These are phyloP conservation scores for Atalantia buxifolia DNA, from an alignment of 345 rosid genomes.

Conservation along the genomic window DNA sequence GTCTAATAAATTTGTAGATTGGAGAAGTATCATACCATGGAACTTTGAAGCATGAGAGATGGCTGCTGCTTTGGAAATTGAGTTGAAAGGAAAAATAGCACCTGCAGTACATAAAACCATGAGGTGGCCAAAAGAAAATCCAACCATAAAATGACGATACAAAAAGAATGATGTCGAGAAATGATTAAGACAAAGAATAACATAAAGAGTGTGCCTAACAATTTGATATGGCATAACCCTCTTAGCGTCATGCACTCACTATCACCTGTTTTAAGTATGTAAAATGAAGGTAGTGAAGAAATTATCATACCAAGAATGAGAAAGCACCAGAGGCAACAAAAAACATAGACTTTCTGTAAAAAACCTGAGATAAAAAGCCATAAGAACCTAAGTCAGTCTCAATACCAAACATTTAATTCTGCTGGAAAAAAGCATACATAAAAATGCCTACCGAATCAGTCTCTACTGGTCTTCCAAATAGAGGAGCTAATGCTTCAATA, in stretches of 20 bases:
- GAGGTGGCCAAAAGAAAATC: background rate
- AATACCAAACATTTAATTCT: background rate
- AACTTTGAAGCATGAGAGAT: conserved; percentile 73
- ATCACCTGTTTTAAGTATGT: background rate
- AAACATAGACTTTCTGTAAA: conserved; percentile 73
- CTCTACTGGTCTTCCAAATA: conserved; percentile 86
- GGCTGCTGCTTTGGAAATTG: conserved; percentile 93
- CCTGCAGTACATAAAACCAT: conserved; percentile 39
- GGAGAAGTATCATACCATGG: conserved; percentile 47
- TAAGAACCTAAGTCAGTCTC: conserved; percentile 11
- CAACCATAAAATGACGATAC: background rate
- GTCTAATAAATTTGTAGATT: background rate
- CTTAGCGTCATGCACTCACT: background rate
- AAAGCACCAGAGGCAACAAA: conserved; percentile 71
- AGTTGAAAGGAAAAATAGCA: conserved; percentile 59
- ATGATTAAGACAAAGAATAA: no score
- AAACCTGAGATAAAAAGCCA: conserved; percentile 51
- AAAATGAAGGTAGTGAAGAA: background rate
- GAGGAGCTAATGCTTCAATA: conserved; percentile 65
- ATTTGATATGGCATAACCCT: background rate
- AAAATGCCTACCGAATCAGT: conserved; percentile 75
- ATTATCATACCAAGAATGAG: conserved; percentile 61
- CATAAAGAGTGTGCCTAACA: background rate
- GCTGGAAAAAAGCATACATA: background rate
- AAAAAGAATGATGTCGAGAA: background rate